phyloP scores from a whole-genome alignment of 139 green algal genomes.

The Monoraphidium neglectum region DNA sequence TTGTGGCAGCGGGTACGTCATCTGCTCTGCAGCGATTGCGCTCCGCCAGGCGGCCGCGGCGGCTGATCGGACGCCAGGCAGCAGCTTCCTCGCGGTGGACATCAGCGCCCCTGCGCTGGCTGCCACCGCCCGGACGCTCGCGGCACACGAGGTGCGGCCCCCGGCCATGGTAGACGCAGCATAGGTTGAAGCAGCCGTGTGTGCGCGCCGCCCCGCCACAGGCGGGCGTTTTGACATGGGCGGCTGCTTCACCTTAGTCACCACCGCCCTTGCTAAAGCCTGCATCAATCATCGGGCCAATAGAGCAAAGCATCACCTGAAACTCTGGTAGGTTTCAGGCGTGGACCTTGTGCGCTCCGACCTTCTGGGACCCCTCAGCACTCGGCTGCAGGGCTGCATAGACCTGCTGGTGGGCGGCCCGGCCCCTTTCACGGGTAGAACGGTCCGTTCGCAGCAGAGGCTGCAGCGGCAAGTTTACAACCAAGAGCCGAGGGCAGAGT shows the following conservation, averaged over 20 bases:
- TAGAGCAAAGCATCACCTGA: not conserved
- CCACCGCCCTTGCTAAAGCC: not conserved
- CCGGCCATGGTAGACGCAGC: not conserved
- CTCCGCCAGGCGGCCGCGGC: constrained; percentile 17
- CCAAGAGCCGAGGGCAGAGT: too few relatives aligned
- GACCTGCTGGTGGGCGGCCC: constrained; percentile 57
- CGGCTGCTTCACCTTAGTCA: not conserved
- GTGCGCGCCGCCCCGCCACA: not conserved
- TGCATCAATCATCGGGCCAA: too few relatives aligned
- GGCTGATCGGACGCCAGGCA: not conserved
- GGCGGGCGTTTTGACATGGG: not conserved
- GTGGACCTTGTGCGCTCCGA: constrained; percentile 56
- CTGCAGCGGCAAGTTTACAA: too few relatives aligned
- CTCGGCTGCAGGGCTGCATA: constrained; percentile 31
- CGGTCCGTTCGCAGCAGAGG: not conserved
- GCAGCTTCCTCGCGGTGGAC: constrained; percentile 34
- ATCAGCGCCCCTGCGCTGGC: constrained; percentile 60
- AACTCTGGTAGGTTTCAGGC: constrained; percentile 33
- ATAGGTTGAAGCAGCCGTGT: not conserved
- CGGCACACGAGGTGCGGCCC: constrained; percentile 43
- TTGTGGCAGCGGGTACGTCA: constrained; percentile 84
- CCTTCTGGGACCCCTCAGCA: constrained; percentile 39
- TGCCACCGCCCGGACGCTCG: constrained; percentile 53
- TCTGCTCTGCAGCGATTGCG: constrained; percentile 73
- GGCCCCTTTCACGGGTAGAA: not conserved